Evolutionary conservation across 2,329 filamentous ascomycete species (phyloP).

Genomic region (Talaromyces sp.): DNA sequence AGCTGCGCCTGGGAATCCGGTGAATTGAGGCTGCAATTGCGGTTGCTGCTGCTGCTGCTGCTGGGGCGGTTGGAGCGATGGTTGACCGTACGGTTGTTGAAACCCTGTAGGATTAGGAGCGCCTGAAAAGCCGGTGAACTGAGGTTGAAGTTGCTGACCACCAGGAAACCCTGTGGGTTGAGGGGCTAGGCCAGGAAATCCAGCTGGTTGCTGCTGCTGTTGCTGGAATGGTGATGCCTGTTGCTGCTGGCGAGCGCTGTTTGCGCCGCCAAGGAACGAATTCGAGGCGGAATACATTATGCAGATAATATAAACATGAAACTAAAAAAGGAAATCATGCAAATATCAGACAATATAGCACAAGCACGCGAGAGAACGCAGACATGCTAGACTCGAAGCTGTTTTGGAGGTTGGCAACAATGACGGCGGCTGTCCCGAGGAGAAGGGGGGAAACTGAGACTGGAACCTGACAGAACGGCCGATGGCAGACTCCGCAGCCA

Average conservation of each 20-base stretch:
- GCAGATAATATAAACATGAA: conserved; percentile 22
- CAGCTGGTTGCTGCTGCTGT: conserved; percentile 42
- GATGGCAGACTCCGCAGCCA: background rate
- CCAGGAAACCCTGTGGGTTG: conserved; percentile 57
- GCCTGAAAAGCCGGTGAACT: conserved; percentile 65
- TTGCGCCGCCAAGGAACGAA: conserved; percentile 77
- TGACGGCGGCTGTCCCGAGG: conserved; percentile 6
- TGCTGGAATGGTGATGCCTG: conserved; percentile 49
- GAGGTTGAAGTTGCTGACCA: conserved; percentile 57
- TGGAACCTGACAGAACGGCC: background rate
- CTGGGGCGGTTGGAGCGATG: conserved; percentile 39
- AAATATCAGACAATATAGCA: conserved; percentile 2
- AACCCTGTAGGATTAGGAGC: conserved; percentile 43
- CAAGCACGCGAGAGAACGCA: background rate
- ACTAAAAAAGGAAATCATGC: background rate
- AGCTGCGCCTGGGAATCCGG: conserved; percentile 51
- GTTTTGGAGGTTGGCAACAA: conserved; percentile 1
- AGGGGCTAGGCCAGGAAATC: conserved; percentile 46
- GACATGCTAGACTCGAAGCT: conserved; percentile 16
- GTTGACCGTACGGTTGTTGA: conserved; percentile 35
- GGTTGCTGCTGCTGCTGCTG: conserved; percentile 28
- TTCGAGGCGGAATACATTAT: conserved; percentile 88
- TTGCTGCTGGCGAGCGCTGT: conserved; percentile 65
- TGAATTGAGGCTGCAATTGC: conserved; percentile 61
- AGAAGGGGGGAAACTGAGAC: background rate